Conservation (phyloP, 225 moss, liverwort and hornwort genomes). For the Pleurozium schreberi region DNA sequence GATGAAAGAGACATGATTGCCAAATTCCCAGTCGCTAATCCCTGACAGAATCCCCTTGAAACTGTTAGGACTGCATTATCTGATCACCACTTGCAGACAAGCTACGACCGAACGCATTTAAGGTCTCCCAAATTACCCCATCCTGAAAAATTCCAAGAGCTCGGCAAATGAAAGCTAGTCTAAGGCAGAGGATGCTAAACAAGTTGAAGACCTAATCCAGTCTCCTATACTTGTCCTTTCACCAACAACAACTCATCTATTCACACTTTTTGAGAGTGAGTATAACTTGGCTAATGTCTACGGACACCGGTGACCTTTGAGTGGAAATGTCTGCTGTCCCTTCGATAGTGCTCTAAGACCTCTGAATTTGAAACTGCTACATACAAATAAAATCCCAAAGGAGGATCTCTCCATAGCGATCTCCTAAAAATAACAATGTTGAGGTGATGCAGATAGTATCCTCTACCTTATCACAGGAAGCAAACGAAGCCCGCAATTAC, state of each 20-base stretch:
- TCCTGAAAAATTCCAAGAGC: neutral
- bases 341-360: neutral
- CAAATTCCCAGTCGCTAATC: neutral
- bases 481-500: neutral
- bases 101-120: neutral
- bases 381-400: neutral
- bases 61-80: neutral
- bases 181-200: neutral
- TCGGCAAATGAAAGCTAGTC: neutral
- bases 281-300: neutral
- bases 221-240: neutral
- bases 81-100: neutral
- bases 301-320: neutral
- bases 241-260: neutral
- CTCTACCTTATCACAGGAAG: neutral
- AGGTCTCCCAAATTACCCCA: neutral
- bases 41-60: neutral
- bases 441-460: neutral
- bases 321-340: neutral
- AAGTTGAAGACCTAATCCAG: neutral
- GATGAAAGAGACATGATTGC: constrained; percentile 24
- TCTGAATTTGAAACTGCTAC: neutral
- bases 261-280: neutral
- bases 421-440: neutral
- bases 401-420: neutral